Percentiles rank a stretch among this genome's conserved stretches.
Conservation (phyloP, 176 grass and related monocot species). For the Phragmites australis region DNA sequence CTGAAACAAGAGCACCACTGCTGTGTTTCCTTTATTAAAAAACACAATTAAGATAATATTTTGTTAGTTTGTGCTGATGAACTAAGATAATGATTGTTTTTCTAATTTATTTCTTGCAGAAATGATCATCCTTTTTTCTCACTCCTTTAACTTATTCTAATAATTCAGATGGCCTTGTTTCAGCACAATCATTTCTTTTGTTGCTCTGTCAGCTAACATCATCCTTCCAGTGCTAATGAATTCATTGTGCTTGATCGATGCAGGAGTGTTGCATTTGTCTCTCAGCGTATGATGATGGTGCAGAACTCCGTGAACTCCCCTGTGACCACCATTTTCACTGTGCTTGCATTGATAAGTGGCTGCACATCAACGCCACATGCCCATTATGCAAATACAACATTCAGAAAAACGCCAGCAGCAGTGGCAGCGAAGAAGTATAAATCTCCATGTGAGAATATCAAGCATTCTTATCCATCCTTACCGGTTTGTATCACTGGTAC, state of each 20-base stretch:
- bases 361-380: conserved; percentile 74
- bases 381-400: conserved; percentile 84
- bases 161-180: neutral
- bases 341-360: conserved; percentile 74
- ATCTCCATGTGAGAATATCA: neutral
- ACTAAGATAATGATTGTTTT: no score
- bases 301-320: conserved; percentile 68
- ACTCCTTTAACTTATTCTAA: no score
- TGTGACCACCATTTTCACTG: conserved; percentile 83
- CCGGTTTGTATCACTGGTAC: neutral
- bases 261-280: conserved; percentile 88
- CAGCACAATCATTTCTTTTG: neutral
- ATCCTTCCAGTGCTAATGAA: no score
- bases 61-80: no score
- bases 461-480: neutral
- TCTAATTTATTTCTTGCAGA: no score
- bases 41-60: no score
- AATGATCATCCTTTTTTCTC: no score
- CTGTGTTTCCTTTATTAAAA: no score
- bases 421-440: conserved; percentile 67
- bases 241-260: neutral
- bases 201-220: neutral
- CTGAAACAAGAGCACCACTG: no score
- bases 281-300: conserved; percentile 64
- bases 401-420: conserved; percentile 55